Evolutionary conservation across 306 rosid genomes (phyloP).

Genomic region (Fagus sylvatica): DNA sequence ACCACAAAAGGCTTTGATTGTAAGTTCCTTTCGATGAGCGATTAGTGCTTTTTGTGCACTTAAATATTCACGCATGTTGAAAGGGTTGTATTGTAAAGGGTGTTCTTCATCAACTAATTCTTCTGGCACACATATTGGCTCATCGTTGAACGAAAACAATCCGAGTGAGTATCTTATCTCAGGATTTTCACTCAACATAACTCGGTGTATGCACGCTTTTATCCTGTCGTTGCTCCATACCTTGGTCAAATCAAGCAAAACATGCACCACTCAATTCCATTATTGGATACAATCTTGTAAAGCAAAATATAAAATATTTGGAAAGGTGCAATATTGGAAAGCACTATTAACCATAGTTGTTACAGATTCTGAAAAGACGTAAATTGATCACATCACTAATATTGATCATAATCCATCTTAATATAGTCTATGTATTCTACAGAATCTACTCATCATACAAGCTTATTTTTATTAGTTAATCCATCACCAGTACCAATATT

Average conservation of each 20-base stretch:
- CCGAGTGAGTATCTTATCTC: not conserved
- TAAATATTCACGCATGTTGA: not conserved
- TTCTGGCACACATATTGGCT: slow-evolving; percentile 2
- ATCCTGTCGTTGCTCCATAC: slow-evolving; percentile 26
- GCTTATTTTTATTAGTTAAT: no score
- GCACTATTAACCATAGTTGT: no score
- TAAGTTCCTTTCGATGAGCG: not conserved
- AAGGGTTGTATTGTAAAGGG: slow-evolving; percentile 7
- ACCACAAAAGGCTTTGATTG: slow-evolving; percentile 8
- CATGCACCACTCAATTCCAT: not conserved
- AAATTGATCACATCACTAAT: no score
- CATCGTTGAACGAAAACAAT: slow-evolving; percentile 8
- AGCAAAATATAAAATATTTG: no score
- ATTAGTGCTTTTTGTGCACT: not conserved
- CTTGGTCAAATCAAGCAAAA: not conserved
- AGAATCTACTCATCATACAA: no score
- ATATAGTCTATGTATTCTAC: no score
- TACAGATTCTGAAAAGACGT: no score
- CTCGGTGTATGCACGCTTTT: slow-evolving; percentile 13
- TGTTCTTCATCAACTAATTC: slow-evolving; percentile 18
- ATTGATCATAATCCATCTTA: no score
- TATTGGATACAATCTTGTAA: no score
- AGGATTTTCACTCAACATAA: not conserved
- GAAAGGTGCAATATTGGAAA: no score
- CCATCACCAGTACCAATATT: no score